Base-by-base conservation (phyloP, 176 grass and related monocot genomes). In the Zea luxurians region DNA sequence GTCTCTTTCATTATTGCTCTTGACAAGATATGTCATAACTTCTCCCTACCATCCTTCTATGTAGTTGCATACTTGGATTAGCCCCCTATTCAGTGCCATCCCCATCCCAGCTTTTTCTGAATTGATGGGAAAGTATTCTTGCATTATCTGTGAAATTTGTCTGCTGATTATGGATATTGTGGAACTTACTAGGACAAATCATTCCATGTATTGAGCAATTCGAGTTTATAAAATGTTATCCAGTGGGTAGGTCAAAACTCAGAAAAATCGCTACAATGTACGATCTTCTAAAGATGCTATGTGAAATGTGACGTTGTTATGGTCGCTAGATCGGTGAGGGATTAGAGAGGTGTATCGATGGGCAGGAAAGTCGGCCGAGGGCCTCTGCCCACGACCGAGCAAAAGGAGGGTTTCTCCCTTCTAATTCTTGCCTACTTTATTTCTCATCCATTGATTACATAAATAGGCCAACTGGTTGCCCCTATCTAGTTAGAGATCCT, bases 211-310 rank as follows among this genome's bases (percentile, higher is more conserved):
- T 53, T 21, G 42, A 68, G 57, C 57, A 60, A 60, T n/a, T 60
- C 18, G 57, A 71, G 16, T 77, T 55, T 37, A 13, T 20, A 18
- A 73, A 76, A 61, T 64, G 57, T 9, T 68, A 73, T 61, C 52
- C 8, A 46, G 15, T 60, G 17, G 61, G n/a, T 1, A 73, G 48
- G 49, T 66, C 83, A 53, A 61, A 16, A 61, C 2, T 73, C 27
- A 27, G 1, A 27, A 27, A 27, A 27, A 52, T 78, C 13, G 48
- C 46, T 52, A 67, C 18, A 61, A 61, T 59, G 7, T 61, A 61
- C n/a, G 5, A 58, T 61, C 48, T 67, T 66, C 49, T 78, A 48
- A 48, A 73, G 18, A 45, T 38, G 17, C 10, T 17, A 81, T 61
- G 40, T 48, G 40, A 65, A 73, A 65, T 64, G 13, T 60, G 65